These are phyloP conservation scores for Apiotrichum montevideense DNA, from an alignment of 1,284 basidiomycete genomes.

Conservation along the genomic window DNA sequence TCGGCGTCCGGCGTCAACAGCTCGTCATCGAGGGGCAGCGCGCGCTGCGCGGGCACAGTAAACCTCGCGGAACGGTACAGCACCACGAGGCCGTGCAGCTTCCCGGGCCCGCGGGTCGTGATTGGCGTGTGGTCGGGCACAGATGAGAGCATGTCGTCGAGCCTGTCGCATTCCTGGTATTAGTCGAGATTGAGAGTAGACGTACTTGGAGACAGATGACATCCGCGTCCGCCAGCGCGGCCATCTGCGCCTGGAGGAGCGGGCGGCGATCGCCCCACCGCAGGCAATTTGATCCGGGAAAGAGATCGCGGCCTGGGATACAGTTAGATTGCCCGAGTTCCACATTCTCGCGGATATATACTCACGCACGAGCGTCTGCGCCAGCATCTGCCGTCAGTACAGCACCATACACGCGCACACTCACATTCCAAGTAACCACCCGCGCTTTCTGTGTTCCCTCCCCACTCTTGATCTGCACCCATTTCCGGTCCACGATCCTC, in stretches of 20 bases:
- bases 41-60: constrained; percentile 42
- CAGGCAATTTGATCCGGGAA: constrained; percentile 70
- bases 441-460: constrained; percentile 60
- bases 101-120: constrained; percentile 61
- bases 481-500: constrained; percentile 33
- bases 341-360: not conserved
- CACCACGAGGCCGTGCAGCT: constrained; percentile 77
- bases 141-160: constrained; percentile 61
- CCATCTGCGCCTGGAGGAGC: constrained; percentile 68
- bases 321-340: too few relatives aligned
- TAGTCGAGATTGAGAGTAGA: constrained; percentile 3
- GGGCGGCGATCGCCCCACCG: constrained; percentile 64
- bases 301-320: constrained; percentile 66
- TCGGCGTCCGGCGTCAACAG: constrained; percentile 3
- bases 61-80: constrained; percentile 59
- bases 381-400: constrained; percentile 49
- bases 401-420: constrained; percentile 5
- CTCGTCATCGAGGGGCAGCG: constrained; percentile 13
- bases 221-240: constrained; percentile 57
- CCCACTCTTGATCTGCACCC: constrained; percentile 50
- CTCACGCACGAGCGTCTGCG: constrained; percentile 48
- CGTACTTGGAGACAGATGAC: constrained; percentile 75
- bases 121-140: constrained; percentile 50
- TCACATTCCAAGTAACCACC: constrained; percentile 54
- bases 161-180: constrained; percentile 52